Conservation (phyloP, 495 filamentous ascomycete genomes). For the Aspergillus baeticus region DNA sequence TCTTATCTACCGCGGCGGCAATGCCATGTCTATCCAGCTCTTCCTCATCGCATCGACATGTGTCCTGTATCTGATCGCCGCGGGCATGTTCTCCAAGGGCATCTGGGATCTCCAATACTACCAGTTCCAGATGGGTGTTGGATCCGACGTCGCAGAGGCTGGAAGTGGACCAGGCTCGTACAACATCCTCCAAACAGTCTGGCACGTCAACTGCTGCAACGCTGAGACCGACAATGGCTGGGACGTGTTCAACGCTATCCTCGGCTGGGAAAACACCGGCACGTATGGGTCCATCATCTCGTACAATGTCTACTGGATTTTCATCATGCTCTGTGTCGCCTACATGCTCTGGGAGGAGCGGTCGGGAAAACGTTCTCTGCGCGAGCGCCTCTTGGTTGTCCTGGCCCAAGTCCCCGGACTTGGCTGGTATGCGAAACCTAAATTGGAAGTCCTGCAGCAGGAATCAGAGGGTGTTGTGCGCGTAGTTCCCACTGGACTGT, state of each 20-base stretch:
- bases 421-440: too few relatives aligned
- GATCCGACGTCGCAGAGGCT: slow-evolving; percentile 70
- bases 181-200: slow-evolving; percentile 78
- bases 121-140: slow-evolving; percentile 53
- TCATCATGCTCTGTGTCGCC: slow-evolving; percentile 27
- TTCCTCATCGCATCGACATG: slow-evolving; percentile 82
- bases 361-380: too few relatives aligned
- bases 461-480: too few relatives aligned
- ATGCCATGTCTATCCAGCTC: slow-evolving; percentile 64
- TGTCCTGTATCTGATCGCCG: slow-evolving; percentile 54
- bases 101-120: slow-evolving; percentile 75
- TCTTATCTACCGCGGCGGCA: slow-evolving; percentile 70
- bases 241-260: slow-evolving; percentile 83
- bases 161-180: slow-evolving; percentile 84
- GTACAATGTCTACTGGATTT: slow-evolving; percentile 85
- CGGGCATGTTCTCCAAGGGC: slow-evolving; percentile 74
- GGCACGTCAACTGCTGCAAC: slow-evolving; percentile 92
- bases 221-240: slow-evolving; percentile 73
- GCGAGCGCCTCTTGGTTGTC: too few relatives aligned
- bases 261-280: slow-evolving; percentile 86
- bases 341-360: too few relatives aligned
- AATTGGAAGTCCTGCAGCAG: too few relatives aligned
- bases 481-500: too few relatives aligned
- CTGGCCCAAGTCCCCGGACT: too few relatives aligned
- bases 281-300: slow-evolving; percentile 77